These are phyloP conservation scores for Hymenoscyphus albidus DNA, from an alignment of 2,329 filamentous ascomycete genomes.

Conservation along the genomic window DNA sequence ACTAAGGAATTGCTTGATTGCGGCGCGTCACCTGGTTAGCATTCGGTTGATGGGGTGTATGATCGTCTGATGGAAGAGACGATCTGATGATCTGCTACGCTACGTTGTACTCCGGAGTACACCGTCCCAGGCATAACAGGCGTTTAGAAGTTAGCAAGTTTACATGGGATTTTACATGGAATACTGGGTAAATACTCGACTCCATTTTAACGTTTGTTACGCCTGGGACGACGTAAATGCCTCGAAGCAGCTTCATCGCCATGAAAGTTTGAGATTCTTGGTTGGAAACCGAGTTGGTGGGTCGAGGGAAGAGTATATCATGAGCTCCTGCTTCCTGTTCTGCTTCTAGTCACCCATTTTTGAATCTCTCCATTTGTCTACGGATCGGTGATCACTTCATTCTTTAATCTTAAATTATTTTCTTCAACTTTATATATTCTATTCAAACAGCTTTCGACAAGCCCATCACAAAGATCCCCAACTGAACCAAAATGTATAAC, in stretches of 20 bases:
- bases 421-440: conserved; percentile 4
- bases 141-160: too few relatives aligned
- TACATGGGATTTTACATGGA: too few relatives aligned
- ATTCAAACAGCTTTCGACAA: not conserved
- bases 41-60: not conserved
- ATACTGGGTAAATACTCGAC: too few relatives aligned
- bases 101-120: too few relatives aligned
- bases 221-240: not conserved
- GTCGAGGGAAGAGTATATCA: not conserved
- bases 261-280: not conserved
- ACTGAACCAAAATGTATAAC: conserved; percentile 18
- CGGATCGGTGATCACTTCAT: conserved; percentile 13
- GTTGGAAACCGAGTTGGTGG: not conserved
- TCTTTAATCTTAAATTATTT: not conserved
- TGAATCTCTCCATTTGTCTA: not conserved
- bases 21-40: too few relatives aligned
- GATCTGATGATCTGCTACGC: too few relatives aligned
- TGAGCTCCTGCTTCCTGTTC: not conserved
- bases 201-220: too few relatives aligned
- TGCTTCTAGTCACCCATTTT: not conserved
- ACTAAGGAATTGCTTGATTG: too few relatives aligned
- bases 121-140: too few relatives aligned
- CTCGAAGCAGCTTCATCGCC: not conserved
- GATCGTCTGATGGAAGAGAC: not conserved
- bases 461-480: not conserved